Evolutionary conservation across 106 monocot genomes (phyloP).

Genomic region (Phalaenopsis equestris): DNA sequence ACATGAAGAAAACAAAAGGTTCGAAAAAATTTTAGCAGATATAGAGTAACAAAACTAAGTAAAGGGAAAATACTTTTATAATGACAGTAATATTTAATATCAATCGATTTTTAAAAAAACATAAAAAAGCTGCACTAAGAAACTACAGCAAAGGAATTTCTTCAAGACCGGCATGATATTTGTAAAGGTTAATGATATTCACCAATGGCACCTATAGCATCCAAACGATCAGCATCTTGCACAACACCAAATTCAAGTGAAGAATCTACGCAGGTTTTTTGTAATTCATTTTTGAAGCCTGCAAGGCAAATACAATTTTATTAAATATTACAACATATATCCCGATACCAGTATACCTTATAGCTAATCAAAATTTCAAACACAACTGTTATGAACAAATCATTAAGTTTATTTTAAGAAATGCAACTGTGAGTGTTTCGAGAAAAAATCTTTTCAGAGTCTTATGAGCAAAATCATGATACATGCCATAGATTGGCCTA

Average conservation of each 20-base stretch:
- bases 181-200: slow-evolving; percentile 11
- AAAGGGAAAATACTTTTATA: not conserved
- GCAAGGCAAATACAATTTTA: not conserved
- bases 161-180: not conserved
- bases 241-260: slow-evolving; percentile 69
- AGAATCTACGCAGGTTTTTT: slow-evolving; percentile 10
- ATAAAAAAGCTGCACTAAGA: not conserved
- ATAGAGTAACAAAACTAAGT: not conserved
- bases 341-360: too few relatives aligned
- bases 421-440: too few relatives aligned
- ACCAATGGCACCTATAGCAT: slow-evolving; percentile 99
- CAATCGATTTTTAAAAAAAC: not conserved
- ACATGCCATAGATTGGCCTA: too few relatives aligned
- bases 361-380: too few relatives aligned
- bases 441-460: too few relatives aligned
- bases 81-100: not conserved
- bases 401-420: too few relatives aligned
- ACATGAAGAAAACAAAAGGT: not conserved
- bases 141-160: not conserved
- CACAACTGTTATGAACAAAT: too few relatives aligned
- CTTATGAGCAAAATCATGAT: too few relatives aligned
- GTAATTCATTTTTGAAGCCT: slow-evolving; percentile 93
- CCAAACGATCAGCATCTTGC: slow-evolving; percentile 93
- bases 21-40: not conserved
- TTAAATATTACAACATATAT: slow-evolving; percentile 2